Base-by-base conservation (phyloP, 1,284 basidiomycete species). In the Flammula alnicola region DNA sequence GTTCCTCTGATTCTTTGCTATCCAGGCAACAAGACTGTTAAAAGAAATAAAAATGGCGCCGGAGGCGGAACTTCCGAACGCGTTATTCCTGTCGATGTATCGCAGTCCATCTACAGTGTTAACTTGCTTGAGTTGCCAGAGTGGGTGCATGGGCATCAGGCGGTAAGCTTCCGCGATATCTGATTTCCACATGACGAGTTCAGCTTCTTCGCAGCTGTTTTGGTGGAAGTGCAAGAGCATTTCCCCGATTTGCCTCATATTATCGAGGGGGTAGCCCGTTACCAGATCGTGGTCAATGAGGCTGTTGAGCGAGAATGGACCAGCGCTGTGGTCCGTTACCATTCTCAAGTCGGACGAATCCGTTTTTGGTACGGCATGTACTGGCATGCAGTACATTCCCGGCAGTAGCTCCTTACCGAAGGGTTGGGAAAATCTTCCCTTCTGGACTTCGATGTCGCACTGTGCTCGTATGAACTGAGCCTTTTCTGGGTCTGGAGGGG, bases 331-430 rank as follows among this genome's bases (percentile, higher is more conserved):
- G 45, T 79, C 63, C 0, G 63, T 71, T 3, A 77, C 61, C 3
- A 78, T 55, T 0, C 66, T 62, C 0, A 70, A 54, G 8, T 72
- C 69, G 7, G 56, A 52, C 0, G 67, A 56, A 5, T 68, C 52
- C 0, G 67, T 66, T 43, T 75, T 75, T 0, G 72, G 71, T 0
- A 76, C 65, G 1, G 66, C 69, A 25, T 68, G 58, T 0, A 77
- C 41, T 0, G 74, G 75, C 35, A 49, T 48, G 10, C 35, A 46
- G 3, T 49, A 41, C 54, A 58, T 54, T 11, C 56, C 53, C 4
- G 72, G 74, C 0, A 75, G 53, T 0, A 78, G 60, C 0, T 68
- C 52, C 0, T 58, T 46, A 0, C 67, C 65, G 49, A 78, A 74
- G 2, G 63, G 5, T 0, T 16, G 25, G 0, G 73, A 77, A 44